These are phyloP conservation scores for Ilyonectria mors-panacis DNA, from an alignment of 2,329 filamentous ascomycete species.

Conservation along the genomic window DNA sequence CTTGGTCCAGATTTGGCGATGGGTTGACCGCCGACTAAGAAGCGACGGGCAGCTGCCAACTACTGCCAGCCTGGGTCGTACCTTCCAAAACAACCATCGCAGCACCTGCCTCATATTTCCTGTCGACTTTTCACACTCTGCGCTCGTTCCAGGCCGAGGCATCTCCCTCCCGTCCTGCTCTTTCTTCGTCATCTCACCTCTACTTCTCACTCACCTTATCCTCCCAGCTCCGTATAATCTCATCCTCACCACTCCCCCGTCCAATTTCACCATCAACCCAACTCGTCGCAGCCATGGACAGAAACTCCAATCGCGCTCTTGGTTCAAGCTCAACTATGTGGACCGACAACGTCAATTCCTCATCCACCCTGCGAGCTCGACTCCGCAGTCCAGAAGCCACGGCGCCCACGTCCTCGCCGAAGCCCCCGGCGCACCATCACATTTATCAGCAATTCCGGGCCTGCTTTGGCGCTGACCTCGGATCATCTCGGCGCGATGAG, in stretches of 20 bases:
- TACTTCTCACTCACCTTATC: neutral
- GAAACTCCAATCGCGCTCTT: neutral
- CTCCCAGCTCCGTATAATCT: neutral
- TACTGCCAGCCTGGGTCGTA: neutral
- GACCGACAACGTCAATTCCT: slow-evolving; percentile 26
- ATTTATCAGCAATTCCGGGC: slow-evolving; percentile 47
- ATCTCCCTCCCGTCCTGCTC: neutral
- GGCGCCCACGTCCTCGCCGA: slow-evolving; percentile 12
- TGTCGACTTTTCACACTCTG: neutral
- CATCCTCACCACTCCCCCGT: neutral
- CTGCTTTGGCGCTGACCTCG: slow-evolving; percentile 31
- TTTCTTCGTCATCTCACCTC: neutral
- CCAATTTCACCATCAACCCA: neutral
- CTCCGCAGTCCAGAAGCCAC: slow-evolving; percentile 45
- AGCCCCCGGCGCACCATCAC: slow-evolving; percentile 23
- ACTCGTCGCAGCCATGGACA: neutral
- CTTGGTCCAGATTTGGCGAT: neutral
- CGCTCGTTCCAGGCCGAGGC: neutral
- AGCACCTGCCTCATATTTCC: neutral
- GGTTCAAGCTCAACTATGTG: slow-evolving; percentile 29
- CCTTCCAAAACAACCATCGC: neutral
- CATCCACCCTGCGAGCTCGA: slow-evolving; percentile 48
- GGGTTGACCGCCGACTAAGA: neutral
- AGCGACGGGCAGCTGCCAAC: neutral
- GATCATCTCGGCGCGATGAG: neutral